Percentiles rank a stretch among this genome's conserved stretches.
These are phyloP conservation scores for Graphilbum fragrans DNA, from an alignment of 2,329 filamentous ascomycete genomes.

Conservation along the genomic window DNA sequence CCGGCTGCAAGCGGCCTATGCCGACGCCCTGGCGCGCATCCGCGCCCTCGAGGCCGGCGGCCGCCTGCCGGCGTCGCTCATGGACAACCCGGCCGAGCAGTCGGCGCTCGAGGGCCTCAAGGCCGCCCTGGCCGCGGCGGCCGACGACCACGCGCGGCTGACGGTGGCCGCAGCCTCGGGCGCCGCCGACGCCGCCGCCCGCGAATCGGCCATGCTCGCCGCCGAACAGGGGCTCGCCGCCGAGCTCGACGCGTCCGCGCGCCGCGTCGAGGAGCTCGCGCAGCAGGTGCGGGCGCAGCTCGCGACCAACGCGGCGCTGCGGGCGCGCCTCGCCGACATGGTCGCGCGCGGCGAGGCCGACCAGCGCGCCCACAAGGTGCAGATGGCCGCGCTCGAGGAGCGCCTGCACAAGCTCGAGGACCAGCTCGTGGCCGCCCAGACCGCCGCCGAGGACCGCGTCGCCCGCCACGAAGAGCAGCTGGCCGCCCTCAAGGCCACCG, in stretches of 20 bases:
- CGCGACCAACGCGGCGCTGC: conserved; percentile 61
- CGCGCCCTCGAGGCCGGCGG: conserved; percentile 45
- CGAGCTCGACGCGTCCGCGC: conserved; percentile 61
- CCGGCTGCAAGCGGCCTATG: conserved; percentile 62
- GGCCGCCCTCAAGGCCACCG: conserved; percentile 60
- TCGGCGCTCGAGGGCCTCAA: conserved; percentile 55
- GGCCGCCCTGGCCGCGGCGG: conserved; percentile 53
- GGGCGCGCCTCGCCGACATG: conserved; percentile 64
- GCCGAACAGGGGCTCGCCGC: conserved; percentile 54
- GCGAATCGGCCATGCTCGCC: conserved; percentile 42
- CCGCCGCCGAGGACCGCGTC: conserved; percentile 75
- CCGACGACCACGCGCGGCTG: conserved; percentile 59
- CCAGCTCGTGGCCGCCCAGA: conserved; percentile 68
- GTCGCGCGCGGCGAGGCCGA: conserved; percentile 75
- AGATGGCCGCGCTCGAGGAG: conserved; percentile 74
- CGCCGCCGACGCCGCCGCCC: conserved; percentile 42
- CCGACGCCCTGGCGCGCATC: conserved; percentile 53
- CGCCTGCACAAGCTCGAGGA: conserved; percentile 77
- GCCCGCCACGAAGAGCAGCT: conserved; percentile 80
- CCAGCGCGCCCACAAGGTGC: conserved; percentile 65
- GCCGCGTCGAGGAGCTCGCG: conserved; percentile 63
- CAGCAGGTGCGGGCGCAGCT: conserved; percentile 71
- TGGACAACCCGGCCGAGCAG: background rate
- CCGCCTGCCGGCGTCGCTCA: conserved; percentile 10
- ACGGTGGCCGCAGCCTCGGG: conserved; percentile 52